A percentile compares a stretch with the other conserved stretches of the same genome.
Conservation (phyloP, 1,284 basidiomycete species). For the Cryptococcus sp. region DNA sequence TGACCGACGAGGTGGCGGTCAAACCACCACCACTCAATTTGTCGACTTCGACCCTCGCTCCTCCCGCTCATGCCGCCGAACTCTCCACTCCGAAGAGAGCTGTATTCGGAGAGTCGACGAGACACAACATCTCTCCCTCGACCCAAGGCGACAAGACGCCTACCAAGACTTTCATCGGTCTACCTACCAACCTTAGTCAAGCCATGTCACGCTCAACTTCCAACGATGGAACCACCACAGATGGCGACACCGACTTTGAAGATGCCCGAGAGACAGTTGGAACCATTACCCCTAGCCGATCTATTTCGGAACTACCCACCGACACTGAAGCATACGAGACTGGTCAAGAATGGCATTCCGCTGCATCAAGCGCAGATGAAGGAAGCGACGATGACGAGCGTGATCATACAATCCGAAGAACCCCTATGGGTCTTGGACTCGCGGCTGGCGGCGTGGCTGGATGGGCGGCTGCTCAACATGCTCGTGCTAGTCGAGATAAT, state of each 20-base stretch:
- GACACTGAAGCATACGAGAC: slow-evolving; percentile 41
- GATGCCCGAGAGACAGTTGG: slow-evolving; percentile 59
- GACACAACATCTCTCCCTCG: slow-evolving; percentile 8
- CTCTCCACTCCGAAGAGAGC: slow-evolving; percentile 18
- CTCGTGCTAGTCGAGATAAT: slow-evolving; percentile 7
- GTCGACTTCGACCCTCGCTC: slow-evolving; percentile 6
- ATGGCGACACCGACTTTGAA: slow-evolving; percentile 65
- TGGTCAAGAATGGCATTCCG: slow-evolving; percentile 46
- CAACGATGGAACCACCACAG: slow-evolving; percentile 48
- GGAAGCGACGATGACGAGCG: slow-evolving; percentile 36
- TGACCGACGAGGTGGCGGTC: slow-evolving; percentile 30
- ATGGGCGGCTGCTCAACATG: slow-evolving; percentile 23
- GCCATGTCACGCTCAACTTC: slow-evolving; percentile 25
- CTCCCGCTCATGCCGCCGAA: slow-evolving; percentile 11
- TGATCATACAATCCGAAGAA: slow-evolving; percentile 14
- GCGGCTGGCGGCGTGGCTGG: slow-evolving; percentile 20
- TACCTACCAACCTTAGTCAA: slow-evolving; percentile 24
- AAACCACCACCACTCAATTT: slow-evolving; percentile 5
- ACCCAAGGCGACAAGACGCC: slow-evolving; percentile 32
- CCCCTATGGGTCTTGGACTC: slow-evolving; percentile 13
- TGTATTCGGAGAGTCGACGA: slow-evolving; percentile 12
- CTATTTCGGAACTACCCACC: slow-evolving; percentile 59
- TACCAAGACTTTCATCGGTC: slow-evolving; percentile 24
- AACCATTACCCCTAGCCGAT: slow-evolving; percentile 59
- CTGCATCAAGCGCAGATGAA: slow-evolving; percentile 55